Percentiles rank a stretch among this genome's conserved stretches.
These are phyloP conservation scores for Venturiaceae sp. DNA, from an alignment of 2,329 filamentous ascomycete genomes.

Conservation along the genomic window DNA sequence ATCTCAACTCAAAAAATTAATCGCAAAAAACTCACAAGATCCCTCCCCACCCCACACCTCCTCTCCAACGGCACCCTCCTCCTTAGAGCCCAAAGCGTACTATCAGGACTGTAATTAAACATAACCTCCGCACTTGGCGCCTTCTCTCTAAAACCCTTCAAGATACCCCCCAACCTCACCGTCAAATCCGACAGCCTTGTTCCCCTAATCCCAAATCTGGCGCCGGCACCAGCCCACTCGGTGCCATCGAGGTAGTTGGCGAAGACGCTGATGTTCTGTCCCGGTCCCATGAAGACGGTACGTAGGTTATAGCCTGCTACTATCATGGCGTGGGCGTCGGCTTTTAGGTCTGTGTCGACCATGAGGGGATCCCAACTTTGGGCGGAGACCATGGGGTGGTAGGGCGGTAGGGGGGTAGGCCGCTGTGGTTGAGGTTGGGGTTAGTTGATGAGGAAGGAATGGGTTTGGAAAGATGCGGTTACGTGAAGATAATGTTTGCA, in stretches of 20 bases:
- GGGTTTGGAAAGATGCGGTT: not conserved
- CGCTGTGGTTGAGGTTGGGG: not conserved
- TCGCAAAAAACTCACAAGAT: not conserved
- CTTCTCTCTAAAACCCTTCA: not conserved
- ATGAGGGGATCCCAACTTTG: not conserved
- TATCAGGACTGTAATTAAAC: not conserved
- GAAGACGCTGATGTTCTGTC: not conserved
- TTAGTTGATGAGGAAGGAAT: too few relatives aligned
- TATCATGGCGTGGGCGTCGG: not conserved
- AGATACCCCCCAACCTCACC: not conserved
- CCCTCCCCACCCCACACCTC: not conserved
- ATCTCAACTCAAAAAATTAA: not conserved
- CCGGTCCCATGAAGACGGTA: conserved; percentile 1
- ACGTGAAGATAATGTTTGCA: conserved; percentile 1
- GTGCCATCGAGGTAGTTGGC: not conserved
- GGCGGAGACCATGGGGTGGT: not conserved
- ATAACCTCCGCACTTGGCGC: not conserved
- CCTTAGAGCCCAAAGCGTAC: not conserved
- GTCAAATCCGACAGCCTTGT: not conserved
- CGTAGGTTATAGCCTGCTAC: not conserved
- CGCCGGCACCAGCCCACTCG: not conserved
- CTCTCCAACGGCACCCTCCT: not conserved
- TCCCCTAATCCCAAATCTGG: not conserved
- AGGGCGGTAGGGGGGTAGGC: not conserved
- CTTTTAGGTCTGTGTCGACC: not conserved